Evolutionary conservation across 2,329 filamentous ascomycete genomes (phyloP), one percentile per base, ranked within the genome.

Genomic region (Coniochaeta sp.): DNA sequence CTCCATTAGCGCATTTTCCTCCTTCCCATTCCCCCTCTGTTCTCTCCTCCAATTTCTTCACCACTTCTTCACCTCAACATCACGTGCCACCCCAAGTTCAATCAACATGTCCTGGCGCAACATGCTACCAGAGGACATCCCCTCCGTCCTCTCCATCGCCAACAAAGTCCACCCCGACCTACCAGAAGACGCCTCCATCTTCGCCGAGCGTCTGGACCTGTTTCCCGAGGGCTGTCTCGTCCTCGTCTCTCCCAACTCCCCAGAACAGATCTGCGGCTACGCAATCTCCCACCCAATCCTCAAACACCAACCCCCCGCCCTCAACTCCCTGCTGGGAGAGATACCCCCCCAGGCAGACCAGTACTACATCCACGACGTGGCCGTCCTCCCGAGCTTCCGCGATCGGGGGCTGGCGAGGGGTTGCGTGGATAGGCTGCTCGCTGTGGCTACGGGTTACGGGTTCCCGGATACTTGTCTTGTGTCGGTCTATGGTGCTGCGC

Each of bases 331-430:
- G 14, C 59, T 70, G 1, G 60, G 60, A 3, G 51, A 54, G 28
- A 64, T 69, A 20, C 26, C 62, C 1, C 26, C 49, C 1, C 58
- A 64, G 6, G 66, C 64, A 16, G 59, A 67, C 50, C 63, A 67
- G 55, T 70, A 66, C 49, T 70, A 70, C 53, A 64, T 71, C 16
- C 68, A 70, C 54, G 67, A 70, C 51, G 48, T 71, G 6, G 67
- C 62, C 18, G 54, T 71, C 30, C 52, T 67, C 9, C 61, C 61
- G 1, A 45, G 32, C 14, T 53, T 59, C 4, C 63, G 66, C 10
- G 63, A 65, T 1, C 51, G 45, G 2, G 65, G 67, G 1, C 53
- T 56, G 8, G 67, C 65, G 5, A 50, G 49, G 1, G 52, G 58
- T 13, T 55, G 55, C 13, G 54, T 69, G 4, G n/a, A 52, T 4